Conservation (phyloP, 306 rosid species). For the Astragalus membranaceus region DNA sequence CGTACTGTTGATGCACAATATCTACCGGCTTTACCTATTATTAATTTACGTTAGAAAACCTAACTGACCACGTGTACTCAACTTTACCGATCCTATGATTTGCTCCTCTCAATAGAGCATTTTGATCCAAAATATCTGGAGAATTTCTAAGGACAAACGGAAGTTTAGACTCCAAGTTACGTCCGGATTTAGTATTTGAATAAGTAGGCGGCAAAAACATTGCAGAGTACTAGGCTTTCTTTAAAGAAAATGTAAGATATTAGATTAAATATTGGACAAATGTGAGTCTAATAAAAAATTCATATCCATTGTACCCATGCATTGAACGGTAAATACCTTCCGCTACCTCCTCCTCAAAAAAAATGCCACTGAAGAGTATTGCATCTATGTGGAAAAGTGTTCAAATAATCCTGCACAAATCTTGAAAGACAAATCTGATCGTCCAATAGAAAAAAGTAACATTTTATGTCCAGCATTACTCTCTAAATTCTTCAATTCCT, state of each 20-base stretch:
- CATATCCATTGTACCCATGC: not conserved
- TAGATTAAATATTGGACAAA: not conserved
- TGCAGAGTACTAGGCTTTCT: too few relatives aligned
- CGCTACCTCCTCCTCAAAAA: not conserved
- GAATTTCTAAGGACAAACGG: not conserved
- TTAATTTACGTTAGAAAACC: too few relatives aligned
- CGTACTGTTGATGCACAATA: too few relatives aligned
- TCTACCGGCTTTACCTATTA: too few relatives aligned
- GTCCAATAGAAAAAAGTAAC: not conserved
- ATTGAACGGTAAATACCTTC: not conserved
- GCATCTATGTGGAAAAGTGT: not conserved
- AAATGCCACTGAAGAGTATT: too few relatives aligned
- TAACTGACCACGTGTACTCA: too few relatives aligned
- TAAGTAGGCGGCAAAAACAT: not conserved
- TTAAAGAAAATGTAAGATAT: too few relatives aligned
- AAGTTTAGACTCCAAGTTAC: not conserved
- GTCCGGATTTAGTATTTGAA: not conserved
- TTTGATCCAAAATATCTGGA: not conserved
- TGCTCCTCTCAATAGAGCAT: too few relatives aligned
- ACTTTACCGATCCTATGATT: too few relatives aligned
- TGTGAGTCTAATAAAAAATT: not conserved
- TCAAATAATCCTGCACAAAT: not conserved
- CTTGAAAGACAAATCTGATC: slow-evolving; percentile 11
- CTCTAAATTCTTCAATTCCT: slow-evolving; percentile 7
- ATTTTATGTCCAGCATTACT: not conserved